Evolutionary conservation across 345 rosid species (phyloP).

Genomic region (Stellera chamaejasme): DNA sequence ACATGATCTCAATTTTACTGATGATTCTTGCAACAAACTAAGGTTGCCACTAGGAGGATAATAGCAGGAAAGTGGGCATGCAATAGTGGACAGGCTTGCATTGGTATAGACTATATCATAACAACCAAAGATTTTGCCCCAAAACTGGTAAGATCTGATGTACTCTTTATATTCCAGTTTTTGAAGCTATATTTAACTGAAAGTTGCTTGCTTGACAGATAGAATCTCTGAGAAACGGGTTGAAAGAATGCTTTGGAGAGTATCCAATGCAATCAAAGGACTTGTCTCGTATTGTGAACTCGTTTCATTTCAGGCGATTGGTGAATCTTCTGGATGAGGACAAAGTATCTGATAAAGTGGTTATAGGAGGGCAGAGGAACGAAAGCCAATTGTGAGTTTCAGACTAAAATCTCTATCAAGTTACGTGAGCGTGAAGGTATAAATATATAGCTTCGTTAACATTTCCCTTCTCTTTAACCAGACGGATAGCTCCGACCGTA

Average conservation of each 20-base stretch:
- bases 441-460: background rate
- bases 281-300: slow-evolving; percentile 69
- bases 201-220: slow-evolving; percentile 33
- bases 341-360: slow-evolving; percentile 69
- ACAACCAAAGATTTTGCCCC: slow-evolving; percentile 72
- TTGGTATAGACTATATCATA: slow-evolving; percentile 77
- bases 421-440: no score
- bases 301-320: slow-evolving; percentile 67
- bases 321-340: slow-evolving; percentile 75
- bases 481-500: slow-evolving; percentile 83
- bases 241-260: slow-evolving; percentile 70
- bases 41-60: slow-evolving; percentile 75
- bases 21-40: slow-evolving; percentile 11
- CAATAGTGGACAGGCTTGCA: slow-evolving; percentile 87
- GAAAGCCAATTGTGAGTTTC: slow-evolving; percentile 56
- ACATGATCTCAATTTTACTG: background rate
- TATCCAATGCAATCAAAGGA: slow-evolving; percentile 70
- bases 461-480: slow-evolving; percentile 17
- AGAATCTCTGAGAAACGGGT: slow-evolving; percentile 43
- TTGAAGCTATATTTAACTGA: slow-evolving; percentile 5
- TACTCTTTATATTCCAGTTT: background rate
- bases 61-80: slow-evolving; percentile 87
- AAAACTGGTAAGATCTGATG: slow-evolving; percentile 50
- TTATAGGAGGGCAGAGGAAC: slow-evolving; percentile 74
- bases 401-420: background rate